These are phyloP conservation scores for Quillaja saponaria DNA, from an alignment of 306 rosid genomes.

Conservation along the genomic window DNA sequence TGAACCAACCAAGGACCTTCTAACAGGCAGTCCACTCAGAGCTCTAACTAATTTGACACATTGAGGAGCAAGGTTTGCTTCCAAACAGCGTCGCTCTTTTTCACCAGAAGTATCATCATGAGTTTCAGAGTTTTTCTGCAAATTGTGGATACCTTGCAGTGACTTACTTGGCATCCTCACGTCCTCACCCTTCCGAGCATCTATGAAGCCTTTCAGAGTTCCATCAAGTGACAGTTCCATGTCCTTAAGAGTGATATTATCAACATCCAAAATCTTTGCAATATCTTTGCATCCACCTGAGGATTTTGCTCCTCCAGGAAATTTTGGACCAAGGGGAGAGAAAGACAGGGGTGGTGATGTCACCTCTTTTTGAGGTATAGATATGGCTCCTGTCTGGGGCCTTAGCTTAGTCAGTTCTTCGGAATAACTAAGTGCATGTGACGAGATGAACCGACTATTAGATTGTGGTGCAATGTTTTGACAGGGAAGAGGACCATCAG, in stretches of 20 bases:
- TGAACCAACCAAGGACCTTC: conserved; percentile 83
- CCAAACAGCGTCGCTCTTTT: conserved; percentile 42
- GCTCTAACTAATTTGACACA: conserved; percentile 36
- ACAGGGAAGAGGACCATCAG: conserved; percentile 31
- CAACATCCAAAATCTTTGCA: conserved; percentile 36
- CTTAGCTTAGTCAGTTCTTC: conserved; percentile 33
- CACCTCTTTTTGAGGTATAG: conserved; percentile 39
- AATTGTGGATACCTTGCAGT: conserved; percentile 31
- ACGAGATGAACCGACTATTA: conserved; percentile 29
- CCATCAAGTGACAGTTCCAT: conserved; percentile 47
- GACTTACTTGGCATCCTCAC: conserved; percentile 32
- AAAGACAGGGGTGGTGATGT: conserved; percentile 50
- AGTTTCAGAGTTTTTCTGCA: conserved; percentile 40
- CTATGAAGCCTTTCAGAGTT: conserved; percentile 35
- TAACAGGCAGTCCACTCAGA: conserved; percentile 40
- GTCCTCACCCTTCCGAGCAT: conserved; percentile 31
- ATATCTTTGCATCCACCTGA: conserved; percentile 27
- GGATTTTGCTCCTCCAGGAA: conserved; percentile 38
- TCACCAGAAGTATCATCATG: conserved; percentile 34
- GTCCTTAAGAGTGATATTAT: conserved; percentile 40
- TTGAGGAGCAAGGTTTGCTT: conserved; percentile 42
- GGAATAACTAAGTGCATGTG: conserved; percentile 29
- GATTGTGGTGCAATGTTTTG: conserved; percentile 36
- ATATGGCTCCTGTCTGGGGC: conserved; percentile 34
- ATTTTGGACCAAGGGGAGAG: conserved; percentile 72